A percentile compares a stretch with the other conserved stretches of the same genome.
Conservation (phyloP, 2,329 filamentous ascomycete species). For the Colletotrichum viniferum region DNA sequence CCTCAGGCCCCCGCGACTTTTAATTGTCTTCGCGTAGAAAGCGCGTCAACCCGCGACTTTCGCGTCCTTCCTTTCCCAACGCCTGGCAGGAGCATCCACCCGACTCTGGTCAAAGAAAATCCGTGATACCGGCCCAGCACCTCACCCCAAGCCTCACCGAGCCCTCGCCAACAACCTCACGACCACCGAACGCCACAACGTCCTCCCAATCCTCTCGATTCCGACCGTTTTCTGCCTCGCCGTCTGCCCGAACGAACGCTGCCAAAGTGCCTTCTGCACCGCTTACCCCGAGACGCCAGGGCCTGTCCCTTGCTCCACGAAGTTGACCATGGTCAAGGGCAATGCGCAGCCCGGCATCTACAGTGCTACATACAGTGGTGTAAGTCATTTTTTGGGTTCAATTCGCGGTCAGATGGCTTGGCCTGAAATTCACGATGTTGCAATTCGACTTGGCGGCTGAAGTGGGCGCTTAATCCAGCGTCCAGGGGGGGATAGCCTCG, state of each 20-base stretch:
- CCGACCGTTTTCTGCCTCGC: neutral
- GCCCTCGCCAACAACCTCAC: neutral
- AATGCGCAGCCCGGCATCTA: constrained; percentile 57
- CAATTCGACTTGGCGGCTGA: neutral
- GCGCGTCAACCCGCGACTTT: constrained; percentile 14
- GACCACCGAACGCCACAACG: neutral
- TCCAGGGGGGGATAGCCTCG: constrained; percentile 1
- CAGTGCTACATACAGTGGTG: constrained; percentile 73
- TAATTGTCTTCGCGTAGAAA: constrained; percentile 20
- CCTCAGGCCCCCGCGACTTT: neutral
- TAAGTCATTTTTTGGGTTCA: constrained; percentile 42
- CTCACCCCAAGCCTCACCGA: constrained; percentile 7
- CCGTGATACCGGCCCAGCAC: neutral
- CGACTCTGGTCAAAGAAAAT: constrained; percentile 15
- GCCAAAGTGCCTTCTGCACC: neutral
- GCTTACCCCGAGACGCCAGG: neutral
- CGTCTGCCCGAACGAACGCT: neutral
- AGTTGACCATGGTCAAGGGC: constrained; percentile 50
- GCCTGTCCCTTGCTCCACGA: constrained; percentile 16
- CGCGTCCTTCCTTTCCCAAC: constrained; percentile 12
- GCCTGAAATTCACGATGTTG: neutral
- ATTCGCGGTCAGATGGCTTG: neutral
- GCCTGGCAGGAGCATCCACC: constrained; percentile 14
- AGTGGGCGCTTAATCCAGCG: neutral
- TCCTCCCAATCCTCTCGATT: neutral